A percentile compares a stretch with the other conserved stretches of the same genome.
phyloP scores from a whole-genome alignment of 2,329 filamentous ascomycete genomes.

The Colletotrichum paranaense region DNA sequence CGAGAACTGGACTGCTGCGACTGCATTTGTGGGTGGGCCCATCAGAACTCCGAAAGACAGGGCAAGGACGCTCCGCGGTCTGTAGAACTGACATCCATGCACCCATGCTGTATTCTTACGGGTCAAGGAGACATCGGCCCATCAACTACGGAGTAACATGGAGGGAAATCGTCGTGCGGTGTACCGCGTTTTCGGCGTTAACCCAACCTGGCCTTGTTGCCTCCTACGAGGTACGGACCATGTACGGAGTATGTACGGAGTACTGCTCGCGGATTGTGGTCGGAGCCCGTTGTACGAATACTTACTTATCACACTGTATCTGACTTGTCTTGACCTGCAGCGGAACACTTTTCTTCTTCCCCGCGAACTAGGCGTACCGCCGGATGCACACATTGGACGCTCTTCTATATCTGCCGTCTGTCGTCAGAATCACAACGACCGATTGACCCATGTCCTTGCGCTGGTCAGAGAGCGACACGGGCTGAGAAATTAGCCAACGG shows the following conservation, averaged over 20 bases:
- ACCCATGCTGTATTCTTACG: neutral
- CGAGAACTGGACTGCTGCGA: neutral
- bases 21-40: slow-evolving; percentile 12
- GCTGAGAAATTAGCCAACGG: neutral
- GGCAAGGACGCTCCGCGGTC: neutral
- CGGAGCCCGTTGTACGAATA: neutral
- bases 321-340: neutral
- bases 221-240: too few relatives aligned
- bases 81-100: slow-evolving; percentile 4
- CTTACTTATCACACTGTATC: neutral
- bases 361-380: slow-evolving; percentile 2
- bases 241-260: neutral
- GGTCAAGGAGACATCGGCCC: neutral
- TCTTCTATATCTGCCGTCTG: neutral
- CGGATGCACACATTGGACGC: neutral
- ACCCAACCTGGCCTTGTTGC: neutral
- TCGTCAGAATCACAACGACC: neutral
- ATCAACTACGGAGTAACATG: neutral
- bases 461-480: neutral
- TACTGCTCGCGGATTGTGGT: neutral
- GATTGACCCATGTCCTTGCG: neutral
- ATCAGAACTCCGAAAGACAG: slow-evolving; percentile 6
- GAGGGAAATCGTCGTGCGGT: neutral
- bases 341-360: slow-evolving; percentile 10
- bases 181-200: neutral